Conservation (phyloP, 164 flowering plant genomes). For the Vitis labrusca region DNA sequence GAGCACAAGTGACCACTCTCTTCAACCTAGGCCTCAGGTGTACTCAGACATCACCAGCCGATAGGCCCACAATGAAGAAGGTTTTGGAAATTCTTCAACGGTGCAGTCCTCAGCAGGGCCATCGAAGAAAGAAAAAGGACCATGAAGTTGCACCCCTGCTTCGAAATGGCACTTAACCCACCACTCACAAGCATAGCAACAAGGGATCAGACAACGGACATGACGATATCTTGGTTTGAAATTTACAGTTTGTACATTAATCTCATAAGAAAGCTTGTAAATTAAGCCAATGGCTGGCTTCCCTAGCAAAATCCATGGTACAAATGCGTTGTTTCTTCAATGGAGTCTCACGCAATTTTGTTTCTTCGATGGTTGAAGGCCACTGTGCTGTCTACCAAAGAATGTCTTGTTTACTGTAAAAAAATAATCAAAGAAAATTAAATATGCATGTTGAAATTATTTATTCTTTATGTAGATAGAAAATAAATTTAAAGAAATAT, state of each 20-base stretch:
- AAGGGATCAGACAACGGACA: slow-evolving; percentile 19
- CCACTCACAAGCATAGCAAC: slow-evolving; percentile 29
- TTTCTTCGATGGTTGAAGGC: too few relatives aligned
- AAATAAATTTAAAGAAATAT: too few relatives aligned
- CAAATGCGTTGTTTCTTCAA: too few relatives aligned
- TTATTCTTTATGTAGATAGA: too few relatives aligned
- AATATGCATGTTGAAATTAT: too few relatives aligned
- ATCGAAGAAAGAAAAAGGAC: slow-evolving; percentile 19
- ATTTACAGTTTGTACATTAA: not conserved
- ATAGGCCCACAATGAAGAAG: slow-evolving; percentile 81
- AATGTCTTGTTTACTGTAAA: too few relatives aligned
- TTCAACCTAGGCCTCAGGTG: slow-evolving; percentile 78
- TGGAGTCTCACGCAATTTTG: too few relatives aligned
- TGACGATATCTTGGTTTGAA: slow-evolving; percentile 6
- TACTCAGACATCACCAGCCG: slow-evolving; percentile 46
- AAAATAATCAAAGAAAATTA: too few relatives aligned
- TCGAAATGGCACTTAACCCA: slow-evolving; percentile 12
- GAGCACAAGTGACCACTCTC: slow-evolving; percentile 54
- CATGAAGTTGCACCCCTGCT: slow-evolving; percentile 54
- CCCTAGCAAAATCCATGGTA: too few relatives aligned
- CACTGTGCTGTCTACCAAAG: too few relatives aligned
- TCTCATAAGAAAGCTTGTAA: not conserved
- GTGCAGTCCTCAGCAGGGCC: slow-evolving; percentile 15
- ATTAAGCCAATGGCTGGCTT: too few relatives aligned
- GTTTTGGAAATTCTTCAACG: slow-evolving; percentile 54